Evolutionary conservation across 2,329 filamentous ascomycete species (phyloP).

Genomic region (Blastomyces percursus): DNA sequence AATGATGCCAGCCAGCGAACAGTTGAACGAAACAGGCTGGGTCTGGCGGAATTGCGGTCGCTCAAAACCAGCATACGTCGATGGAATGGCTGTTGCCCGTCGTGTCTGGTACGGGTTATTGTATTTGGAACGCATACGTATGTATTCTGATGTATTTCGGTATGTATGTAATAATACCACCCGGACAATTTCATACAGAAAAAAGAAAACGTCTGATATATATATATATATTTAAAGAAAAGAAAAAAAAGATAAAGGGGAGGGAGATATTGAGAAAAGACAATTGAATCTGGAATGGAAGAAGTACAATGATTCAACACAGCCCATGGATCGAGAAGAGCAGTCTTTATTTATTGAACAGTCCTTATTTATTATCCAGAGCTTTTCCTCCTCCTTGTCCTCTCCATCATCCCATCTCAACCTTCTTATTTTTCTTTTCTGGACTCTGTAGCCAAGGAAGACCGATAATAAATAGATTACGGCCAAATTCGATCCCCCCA

Average conservation of each 20-base stretch:
- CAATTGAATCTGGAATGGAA: not conserved
- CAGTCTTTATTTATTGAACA: not conserved
- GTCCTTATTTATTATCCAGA: not conserved
- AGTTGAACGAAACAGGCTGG: too few relatives aligned
- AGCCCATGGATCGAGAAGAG: not conserved
- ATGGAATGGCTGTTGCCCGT: too few relatives aligned
- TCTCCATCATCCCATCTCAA: not conserved
- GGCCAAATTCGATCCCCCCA: not conserved
- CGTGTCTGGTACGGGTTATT: too few relatives aligned
- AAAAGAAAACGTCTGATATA: not conserved
- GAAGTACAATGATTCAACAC: not conserved
- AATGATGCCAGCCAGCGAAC: too few relatives aligned
- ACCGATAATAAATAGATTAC: not conserved
- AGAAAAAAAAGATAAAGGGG: not conserved
- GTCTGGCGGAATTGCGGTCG: too few relatives aligned
- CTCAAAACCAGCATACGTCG: too few relatives aligned
- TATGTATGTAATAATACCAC: not conserved
- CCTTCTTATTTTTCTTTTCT: not conserved
- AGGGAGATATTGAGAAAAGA: too few relatives aligned
- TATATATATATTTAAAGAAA: too few relatives aligned
- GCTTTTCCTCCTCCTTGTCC: not conserved
- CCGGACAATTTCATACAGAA: not conserved
- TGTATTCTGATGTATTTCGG: not conserved
- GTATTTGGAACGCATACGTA: not conserved
- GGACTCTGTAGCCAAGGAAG: too few relatives aligned